phyloP scores from a whole-genome alignment of 331 rosid species.

The Ulmus americana region DNA sequence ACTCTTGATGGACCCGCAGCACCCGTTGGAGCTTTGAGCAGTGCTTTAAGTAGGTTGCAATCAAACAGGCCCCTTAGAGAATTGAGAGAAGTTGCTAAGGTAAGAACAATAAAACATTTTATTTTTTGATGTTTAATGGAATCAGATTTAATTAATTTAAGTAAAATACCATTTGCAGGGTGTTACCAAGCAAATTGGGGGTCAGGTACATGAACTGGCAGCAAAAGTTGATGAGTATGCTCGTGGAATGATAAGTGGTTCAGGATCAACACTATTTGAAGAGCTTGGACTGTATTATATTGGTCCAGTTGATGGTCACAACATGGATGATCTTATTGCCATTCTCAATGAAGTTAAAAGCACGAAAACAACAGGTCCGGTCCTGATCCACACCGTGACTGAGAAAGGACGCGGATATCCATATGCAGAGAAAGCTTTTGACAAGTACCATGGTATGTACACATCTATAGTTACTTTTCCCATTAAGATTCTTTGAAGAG shows the following conservation, averaged over 20 bases:
- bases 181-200: slow-evolving; percentile 69
- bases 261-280: slow-evolving; percentile 86
- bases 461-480: neutral
- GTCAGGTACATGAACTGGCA: slow-evolving; percentile 72
- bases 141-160: slow-evolving; percentile 20
- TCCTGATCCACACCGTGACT: slow-evolving; percentile 77
- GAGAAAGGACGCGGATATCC: slow-evolving; percentile 98
- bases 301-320: slow-evolving; percentile 98
- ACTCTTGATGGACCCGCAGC: slow-evolving; percentile 71
- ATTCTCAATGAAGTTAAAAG: slow-evolving; percentile 83
- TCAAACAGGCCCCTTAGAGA: slow-evolving; percentile 83
- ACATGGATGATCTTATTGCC: slow-evolving; percentile 74
- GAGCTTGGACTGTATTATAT: slow-evolving; percentile 97
- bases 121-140: slow-evolving; percentile 13
- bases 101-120: slow-evolving; percentile 25
- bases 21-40: slow-evolving; percentile 94
- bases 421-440: slow-evolving; percentile 88
- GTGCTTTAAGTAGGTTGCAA: slow-evolving; percentile 77
- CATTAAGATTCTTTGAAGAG: neutral
- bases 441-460: slow-evolving; percentile 80
- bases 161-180: slow-evolving; percentile 43
- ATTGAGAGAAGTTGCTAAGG: slow-evolving; percentile 82
- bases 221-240: slow-evolving; percentile 95
- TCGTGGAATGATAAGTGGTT: slow-evolving; percentile 97
- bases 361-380: slow-evolving; percentile 84